phyloP scores from a whole-genome alignment of 2,329 filamentous ascomycete species.

The Cryphonectria carpinicola region DNA sequence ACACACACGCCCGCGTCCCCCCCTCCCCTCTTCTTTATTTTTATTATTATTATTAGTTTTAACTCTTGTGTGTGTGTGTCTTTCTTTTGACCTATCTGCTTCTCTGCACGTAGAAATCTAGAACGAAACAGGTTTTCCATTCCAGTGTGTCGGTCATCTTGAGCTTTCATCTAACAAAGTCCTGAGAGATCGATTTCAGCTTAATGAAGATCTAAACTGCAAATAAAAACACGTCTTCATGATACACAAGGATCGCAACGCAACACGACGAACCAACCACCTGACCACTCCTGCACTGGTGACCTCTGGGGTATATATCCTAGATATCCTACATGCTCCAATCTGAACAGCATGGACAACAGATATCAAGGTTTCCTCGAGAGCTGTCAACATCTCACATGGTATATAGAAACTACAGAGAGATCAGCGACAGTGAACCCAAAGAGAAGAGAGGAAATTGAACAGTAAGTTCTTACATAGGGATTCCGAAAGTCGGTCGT shows the following conservation, averaged over 20 bases:
- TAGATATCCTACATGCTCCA: too few species aligned
- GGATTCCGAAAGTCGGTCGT: slow-evolving; percentile 44
- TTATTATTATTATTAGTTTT: too few species aligned
- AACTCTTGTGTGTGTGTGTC: too few species aligned
- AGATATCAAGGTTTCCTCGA: not conserved
- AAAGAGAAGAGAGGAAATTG: not conserved
- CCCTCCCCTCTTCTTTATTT: not conserved
- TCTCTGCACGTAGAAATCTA: not conserved
- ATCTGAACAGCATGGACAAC: not conserved
- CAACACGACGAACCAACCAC: not conserved
- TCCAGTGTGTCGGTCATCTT: not conserved
- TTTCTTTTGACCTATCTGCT: not conserved
- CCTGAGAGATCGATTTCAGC: not conserved
- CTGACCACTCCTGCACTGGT: not conserved
- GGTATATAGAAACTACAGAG: slow-evolving; percentile 1
- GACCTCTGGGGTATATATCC: not conserved
- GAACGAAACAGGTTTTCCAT: not conserved
- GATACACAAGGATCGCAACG: not conserved
- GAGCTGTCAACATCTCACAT: not conserved
- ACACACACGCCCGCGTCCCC: too few species aligned
- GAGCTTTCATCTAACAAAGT: not conserved
- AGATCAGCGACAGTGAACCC: not conserved
- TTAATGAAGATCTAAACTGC: not conserved
- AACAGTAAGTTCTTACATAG: slow-evolving; percentile 35
- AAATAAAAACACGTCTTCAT: not conserved